Percentiles rank a stretch among this genome's conserved stretches.
phyloP scores from a whole-genome alignment of 495 filamentous ascomycete genomes.

The Tuber borchii region DNA sequence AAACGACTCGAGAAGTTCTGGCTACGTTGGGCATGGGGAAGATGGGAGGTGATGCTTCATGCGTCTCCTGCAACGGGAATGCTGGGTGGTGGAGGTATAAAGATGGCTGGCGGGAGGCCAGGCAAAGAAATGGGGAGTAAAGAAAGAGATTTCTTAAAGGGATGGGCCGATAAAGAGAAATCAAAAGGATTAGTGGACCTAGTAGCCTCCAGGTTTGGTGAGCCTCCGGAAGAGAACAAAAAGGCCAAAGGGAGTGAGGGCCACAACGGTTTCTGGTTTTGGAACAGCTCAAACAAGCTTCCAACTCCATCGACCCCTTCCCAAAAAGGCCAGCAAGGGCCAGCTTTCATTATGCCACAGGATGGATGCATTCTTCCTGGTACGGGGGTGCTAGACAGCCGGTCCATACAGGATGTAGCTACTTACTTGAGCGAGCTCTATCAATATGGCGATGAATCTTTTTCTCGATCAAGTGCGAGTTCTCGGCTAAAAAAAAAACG shows the following conservation, averaged over 20 bases:
- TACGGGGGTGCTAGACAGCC: slow-evolving; percentile 31
- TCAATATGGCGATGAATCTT: slow-evolving; percentile 31
- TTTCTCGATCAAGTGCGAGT: slow-evolving; percentile 10
- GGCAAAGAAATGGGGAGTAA: slow-evolving; percentile 92
- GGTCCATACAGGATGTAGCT: slow-evolving; percentile 34
- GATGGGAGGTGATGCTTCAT: slow-evolving; percentile 83
- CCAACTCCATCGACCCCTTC: slow-evolving; percentile 3
- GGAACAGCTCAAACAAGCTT: slow-evolving; percentile 23
- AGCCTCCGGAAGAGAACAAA: slow-evolving; percentile 39
- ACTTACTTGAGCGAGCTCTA: slow-evolving; percentile 38
- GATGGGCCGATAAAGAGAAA: slow-evolving; percentile 58
- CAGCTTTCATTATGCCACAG: slow-evolving; percentile 28
- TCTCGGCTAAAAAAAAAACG: slow-evolving; percentile 19
- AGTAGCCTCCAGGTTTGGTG: slow-evolving; percentile 77
- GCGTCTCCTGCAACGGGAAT: slow-evolving; percentile 78
- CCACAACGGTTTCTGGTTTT: slow-evolving; percentile 34
- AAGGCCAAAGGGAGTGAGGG: slow-evolving; percentile 14
- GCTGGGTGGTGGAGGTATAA: slow-evolving; percentile 62
- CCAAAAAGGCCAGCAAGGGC: slow-evolving; percentile 15
- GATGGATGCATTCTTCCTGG: slow-evolving; percentile 41
- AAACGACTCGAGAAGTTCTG: slow-evolving; percentile 69
- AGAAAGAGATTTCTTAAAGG: slow-evolving; percentile 83
- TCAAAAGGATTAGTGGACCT: slow-evolving; percentile 68
- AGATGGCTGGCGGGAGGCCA: slow-evolving; percentile 85
- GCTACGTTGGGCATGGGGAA: slow-evolving; percentile 62